Percentiles rank a stretch among this genome's conserved stretches.
These are phyloP conservation scores for Aureobasidium sp. DNA, from an alignment of 2,329 filamentous ascomycete species.

Conservation along the genomic window DNA sequence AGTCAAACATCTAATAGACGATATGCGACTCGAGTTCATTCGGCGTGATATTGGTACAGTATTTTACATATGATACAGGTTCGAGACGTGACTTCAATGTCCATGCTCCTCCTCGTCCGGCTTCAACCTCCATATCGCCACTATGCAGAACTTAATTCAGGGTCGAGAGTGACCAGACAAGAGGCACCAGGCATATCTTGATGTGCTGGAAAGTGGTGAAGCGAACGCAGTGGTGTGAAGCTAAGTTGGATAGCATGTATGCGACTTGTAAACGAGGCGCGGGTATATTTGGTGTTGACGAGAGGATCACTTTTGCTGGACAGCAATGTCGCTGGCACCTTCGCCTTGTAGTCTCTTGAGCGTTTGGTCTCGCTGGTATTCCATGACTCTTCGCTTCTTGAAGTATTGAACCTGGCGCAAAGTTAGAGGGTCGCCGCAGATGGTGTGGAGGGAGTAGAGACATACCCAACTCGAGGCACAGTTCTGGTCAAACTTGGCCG, in stretches of 20 bases:
- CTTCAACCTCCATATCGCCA: neutral
- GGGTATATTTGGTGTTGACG: neutral
- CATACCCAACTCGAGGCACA: slow-evolving; percentile 87
- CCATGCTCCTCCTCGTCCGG: neutral
- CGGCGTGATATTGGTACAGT: slow-evolving; percentile 4
- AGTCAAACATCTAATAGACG: neutral
- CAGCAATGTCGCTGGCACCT: slow-evolving; percentile 23
- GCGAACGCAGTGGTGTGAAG: too few species aligned
- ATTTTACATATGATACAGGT: slow-evolving; percentile 7
- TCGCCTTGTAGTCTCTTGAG: slow-evolving; percentile 57
- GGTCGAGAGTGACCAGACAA: neutral
- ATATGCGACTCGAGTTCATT: neutral
- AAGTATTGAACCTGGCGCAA: slow-evolving; percentile 80
- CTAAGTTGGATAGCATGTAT: neutral
- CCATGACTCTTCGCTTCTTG: slow-evolving; percentile 91
- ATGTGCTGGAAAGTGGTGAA: neutral
- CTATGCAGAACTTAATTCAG: neutral
- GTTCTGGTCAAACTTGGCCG: slow-evolving; percentile 66
- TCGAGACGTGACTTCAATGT: neutral
- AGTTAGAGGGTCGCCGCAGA: neutral
- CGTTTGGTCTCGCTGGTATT: slow-evolving; percentile 74
- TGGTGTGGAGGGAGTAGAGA: slow-evolving; percentile 16
- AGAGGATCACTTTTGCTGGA: neutral
- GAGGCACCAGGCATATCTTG: neutral
- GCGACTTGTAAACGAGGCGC: neutral